Conservation (phyloP, 371 early-diverging fungal species). For the Saksenaea oblongispora region DNA sequence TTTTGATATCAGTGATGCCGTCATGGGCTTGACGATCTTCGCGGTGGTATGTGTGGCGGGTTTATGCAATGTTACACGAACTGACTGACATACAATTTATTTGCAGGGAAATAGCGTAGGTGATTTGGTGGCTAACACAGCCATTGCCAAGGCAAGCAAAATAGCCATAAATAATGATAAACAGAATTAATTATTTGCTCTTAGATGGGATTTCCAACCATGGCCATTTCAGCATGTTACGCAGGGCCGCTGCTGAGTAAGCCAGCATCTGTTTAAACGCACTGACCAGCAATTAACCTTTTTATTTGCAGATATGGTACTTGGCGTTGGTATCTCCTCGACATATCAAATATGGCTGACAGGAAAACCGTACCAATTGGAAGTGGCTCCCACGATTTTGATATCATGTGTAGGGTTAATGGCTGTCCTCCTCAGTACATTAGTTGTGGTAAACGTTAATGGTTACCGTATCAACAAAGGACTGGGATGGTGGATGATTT, state of each 20-base stretch:
- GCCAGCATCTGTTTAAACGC: constrained; percentile 8
- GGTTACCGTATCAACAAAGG: constrained; percentile 48
- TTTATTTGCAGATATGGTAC: constrained; percentile 60
- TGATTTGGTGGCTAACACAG: constrained; percentile 81
- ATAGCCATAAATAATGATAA: background rate
- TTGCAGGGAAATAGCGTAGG: constrained; percentile 80
- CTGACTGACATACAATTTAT: background rate
- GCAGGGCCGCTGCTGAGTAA: constrained; percentile 81
- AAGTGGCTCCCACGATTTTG: constrained; percentile 57
- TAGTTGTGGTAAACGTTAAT: constrained; percentile 54
- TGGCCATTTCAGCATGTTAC: constrained; percentile 88
- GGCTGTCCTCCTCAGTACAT: constrained; percentile 44
- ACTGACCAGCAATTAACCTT: background rate
- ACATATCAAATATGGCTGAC: constrained; percentile 50
- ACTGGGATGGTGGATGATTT: constrained; percentile 56
- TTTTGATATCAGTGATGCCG: constrained; percentile 76
- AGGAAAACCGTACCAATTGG: constrained; percentile 42
- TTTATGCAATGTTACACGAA: background rate
- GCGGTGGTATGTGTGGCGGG: constrained; percentile 58
- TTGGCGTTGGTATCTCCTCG: constrained; percentile 76
- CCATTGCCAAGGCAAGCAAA: constrained; percentile 63
- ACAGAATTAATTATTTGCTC: background rate
- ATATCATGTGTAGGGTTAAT: constrained; percentile 53
- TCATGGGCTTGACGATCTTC: constrained; percentile 83
- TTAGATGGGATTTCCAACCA: constrained; percentile 79